phyloP scores from a whole-genome alignment of 2,329 filamentous ascomycete species.

The Alternaria arborescens region DNA sequence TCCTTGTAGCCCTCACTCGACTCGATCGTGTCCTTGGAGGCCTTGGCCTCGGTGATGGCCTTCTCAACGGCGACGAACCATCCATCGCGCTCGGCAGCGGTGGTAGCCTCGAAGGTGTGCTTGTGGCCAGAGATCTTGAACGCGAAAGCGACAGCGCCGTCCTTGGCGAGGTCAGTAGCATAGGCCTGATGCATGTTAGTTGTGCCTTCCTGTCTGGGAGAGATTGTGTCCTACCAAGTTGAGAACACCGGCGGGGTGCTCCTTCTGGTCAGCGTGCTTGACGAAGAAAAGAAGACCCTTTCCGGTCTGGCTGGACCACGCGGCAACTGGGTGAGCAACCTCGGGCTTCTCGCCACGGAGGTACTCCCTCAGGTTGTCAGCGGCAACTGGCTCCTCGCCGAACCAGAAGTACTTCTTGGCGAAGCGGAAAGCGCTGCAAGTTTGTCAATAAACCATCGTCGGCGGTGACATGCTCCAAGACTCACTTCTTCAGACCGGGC shows the following conservation, averaged over 20 bases:
- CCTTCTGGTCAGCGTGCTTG: conserved; percentile 84
- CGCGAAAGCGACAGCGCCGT: conserved; percentile 81
- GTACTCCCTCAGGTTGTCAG: conserved; percentile 78
- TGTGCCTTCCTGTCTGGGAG: neutral
- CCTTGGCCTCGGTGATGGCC: conserved; percentile 74
- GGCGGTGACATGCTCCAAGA: conserved; percentile 1
- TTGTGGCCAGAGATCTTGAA: conserved; percentile 88
- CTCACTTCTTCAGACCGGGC: conserved; percentile 89
- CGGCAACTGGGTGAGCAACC: conserved; percentile 78
- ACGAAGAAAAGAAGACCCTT: conserved; percentile 94
- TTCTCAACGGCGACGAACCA: conserved; percentile 81
- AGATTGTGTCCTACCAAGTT: conserved; percentile 72
- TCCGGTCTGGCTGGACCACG: conserved; percentile 92
- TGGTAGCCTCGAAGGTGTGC: conserved; percentile 86
- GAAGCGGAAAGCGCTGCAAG: conserved; percentile 80
- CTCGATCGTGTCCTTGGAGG: conserved; percentile 74
- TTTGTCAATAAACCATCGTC: conserved; percentile 19
- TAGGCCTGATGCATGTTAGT: conserved; percentile 63
- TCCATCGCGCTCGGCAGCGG: conserved; percentile 82
- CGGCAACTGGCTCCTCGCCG: conserved; percentile 72
- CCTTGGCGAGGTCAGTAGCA: conserved; percentile 75
- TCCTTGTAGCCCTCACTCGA: conserved; percentile 89
- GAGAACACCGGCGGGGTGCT: conserved; percentile 80
- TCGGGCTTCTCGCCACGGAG: conserved; percentile 88
- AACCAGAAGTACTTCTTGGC: conserved; percentile 87